Base-by-base conservation (phyloP, 768 basidiomycete genomes). In the Collybiopsis luxurians region DNA sequence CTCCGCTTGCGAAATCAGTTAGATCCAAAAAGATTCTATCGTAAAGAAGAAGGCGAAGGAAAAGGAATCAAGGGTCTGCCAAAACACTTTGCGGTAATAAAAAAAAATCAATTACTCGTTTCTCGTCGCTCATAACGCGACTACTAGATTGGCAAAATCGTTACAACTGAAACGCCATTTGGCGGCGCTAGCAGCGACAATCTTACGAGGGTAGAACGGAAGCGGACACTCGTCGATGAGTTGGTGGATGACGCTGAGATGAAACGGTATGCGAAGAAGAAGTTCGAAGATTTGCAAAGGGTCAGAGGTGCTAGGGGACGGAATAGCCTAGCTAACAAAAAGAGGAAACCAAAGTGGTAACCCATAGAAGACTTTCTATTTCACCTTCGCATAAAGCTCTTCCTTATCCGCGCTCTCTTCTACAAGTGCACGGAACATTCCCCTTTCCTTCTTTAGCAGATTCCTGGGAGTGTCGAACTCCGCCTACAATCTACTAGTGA, bases 21-120 rank as follows among this genome's bases (percentile, higher is more conserved):
- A 19, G 95, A 97, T 64, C 93, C 93, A 17, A 97, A 96, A 68
- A 82, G 91, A 21, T 95, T 95, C 73, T 92, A 95, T 72, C 77
- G 85, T 59, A 94, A 91, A 69, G 90, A 94, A 45, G 87, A 89
- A 57, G 89, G 90, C 3, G 90, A 95, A 71, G 84, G 89, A 10
- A 89, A 88, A 63, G 91, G 91, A 15, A 84, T 89, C 68, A 91
- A 90, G 69, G 87, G 88, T 24, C 72, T 94, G 5, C 90, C 92
- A 9, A 93, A 94, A 70, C 86, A 92, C 68, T 95, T 95, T 70
- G 90, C 91, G n/a, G 92, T 92, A 67, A 11, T 31, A 23, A 15
- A 19, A 19, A 4, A 4, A 53, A 30, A n/a, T 31, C 17, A 19
- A 24, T 19, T 24, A 21, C 24, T 44, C n/a, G 17, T 42, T 36